These are phyloP conservation scores for Papiliotrema laurentii DNA, from an alignment of 1,284 basidiomycete species.

Conservation along the genomic window DNA sequence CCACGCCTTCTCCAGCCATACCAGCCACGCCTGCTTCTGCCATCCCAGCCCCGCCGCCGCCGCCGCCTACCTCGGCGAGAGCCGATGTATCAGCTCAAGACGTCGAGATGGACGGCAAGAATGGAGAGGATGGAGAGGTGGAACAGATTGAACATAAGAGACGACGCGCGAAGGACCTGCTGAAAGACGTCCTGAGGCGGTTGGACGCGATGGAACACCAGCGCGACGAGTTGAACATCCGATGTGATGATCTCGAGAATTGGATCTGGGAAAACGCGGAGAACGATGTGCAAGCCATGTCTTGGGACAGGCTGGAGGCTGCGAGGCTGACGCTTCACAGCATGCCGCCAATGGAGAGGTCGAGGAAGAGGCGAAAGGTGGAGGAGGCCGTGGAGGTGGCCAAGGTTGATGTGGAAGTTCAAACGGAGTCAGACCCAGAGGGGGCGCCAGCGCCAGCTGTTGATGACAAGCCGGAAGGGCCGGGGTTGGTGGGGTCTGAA, in stretches of 20 bases:
- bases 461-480: too few relatives aligned
- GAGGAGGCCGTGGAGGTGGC: neutral
- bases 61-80: too few relatives aligned
- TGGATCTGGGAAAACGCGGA: neutral
- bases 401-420: neutral
- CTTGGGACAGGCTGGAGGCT: neutral
- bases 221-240: neutral
- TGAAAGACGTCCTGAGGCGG: neutral
- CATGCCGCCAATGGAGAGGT: too few relatives aligned
- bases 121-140: neutral
- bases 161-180: neutral
- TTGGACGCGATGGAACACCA: neutral
- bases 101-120: neutral
- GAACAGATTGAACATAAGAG: neutral
- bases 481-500: too few relatives aligned
- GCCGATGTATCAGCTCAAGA: too few relatives aligned
- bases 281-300: neutral
- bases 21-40: too few relatives aligned
- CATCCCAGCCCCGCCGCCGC: too few relatives aligned
- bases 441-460: too few relatives aligned
- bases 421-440: too few relatives aligned
- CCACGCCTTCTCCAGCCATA: too few relatives aligned
- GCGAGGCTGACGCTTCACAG: too few relatives aligned
- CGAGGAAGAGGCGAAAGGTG: neutral
- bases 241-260: conserved; percentile 12